Base-by-base conservation (phyloP, 805 yeast genomes). In the Metschnikowia lunata region DNA sequence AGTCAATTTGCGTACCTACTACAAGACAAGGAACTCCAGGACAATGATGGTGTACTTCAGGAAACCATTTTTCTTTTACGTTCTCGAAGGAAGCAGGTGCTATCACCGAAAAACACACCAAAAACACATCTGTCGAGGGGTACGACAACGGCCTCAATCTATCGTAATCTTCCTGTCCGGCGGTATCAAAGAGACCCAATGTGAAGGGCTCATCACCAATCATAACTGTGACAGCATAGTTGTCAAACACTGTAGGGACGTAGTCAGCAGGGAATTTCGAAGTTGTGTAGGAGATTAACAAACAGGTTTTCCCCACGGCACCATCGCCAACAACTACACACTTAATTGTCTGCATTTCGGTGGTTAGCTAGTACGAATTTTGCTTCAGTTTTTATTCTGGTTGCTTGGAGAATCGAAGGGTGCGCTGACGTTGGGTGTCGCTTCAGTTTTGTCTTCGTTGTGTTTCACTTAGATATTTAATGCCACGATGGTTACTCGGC, bases 301-400 rank as follows among this genome's bases (percentile, higher is more conserved):
- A 80, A 72, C 98, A 91, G 14, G 98, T 91, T 48, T 89, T 91
- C 58, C 99, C 99, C 52, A 93, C 98, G 57, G 98, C 98, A 87
- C 99, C 99, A 72, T 93, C 99, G 54, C 99, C 99, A 45, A 93
- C 98, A 54, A 91, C 97, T 54, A 93, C 98, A 77, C 98, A 93
- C 71, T 91, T 91, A 66, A 86, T 76, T 47, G 83, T 74, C 62
- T 75, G 78, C 80, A 76, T 76, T 36, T 26, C 23, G 5, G 5
- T 3, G 5, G 23, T 18, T 18, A 18, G 23, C 23, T 18, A 18
- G 23, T 18, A 18, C 23, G 31, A 23, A n/a, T 28, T 18, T 15
- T 13, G 39, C 36, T 36, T 40, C 36, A 23, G 23, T 18, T 26
- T 38, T 31, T 28, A 34, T 26, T 10, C 13, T 15, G 26, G 9